These are phyloP conservation scores for Phytophthora pistaciae DNA, from an alignment of 352 stramenopile genomes.

Conservation along the genomic window DNA sequence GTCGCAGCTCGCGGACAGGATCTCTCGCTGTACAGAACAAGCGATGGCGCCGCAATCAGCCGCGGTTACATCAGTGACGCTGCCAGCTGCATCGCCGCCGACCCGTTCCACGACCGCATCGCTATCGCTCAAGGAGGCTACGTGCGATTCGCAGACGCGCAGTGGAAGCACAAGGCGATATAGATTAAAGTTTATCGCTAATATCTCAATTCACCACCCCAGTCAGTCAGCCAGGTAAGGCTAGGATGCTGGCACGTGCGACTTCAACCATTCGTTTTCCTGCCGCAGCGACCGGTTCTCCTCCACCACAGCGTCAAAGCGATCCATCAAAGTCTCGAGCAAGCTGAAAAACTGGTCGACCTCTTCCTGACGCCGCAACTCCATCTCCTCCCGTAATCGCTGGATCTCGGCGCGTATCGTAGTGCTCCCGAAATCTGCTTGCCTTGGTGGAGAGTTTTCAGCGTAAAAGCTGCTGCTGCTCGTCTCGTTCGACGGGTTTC, in stretches of 20 bases:
- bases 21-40: conserved; percentile 50
- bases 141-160: conserved; percentile 43
- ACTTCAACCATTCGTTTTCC: conserved; percentile 58
- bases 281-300: conserved; percentile 47
- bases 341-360: conserved; percentile 48
- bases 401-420: conserved; percentile 50
- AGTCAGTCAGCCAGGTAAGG: neutral
- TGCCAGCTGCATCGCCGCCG: conserved; percentile 41
- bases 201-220: conserved; percentile 14
- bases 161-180: conserved; percentile 21
- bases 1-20: conserved; percentile 41
- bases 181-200: conserved; percentile 5
- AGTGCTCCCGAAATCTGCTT: conserved; percentile 2
- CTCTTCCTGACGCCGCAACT: conserved; percentile 43
- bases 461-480: neutral
- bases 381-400: conserved; percentile 45
- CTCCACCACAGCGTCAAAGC: conserved; percentile 46
- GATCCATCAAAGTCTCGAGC: conserved; percentile 45
- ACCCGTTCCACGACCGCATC: conserved; percentile 49
- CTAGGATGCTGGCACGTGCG: conserved; percentile 36
- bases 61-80: conserved; percentile 39
- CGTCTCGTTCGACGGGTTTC: conserved; percentile 8
- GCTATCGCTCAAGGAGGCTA: conserved; percentile 33
- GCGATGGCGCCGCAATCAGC: conserved; percentile 46
- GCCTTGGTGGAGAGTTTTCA: conserved; percentile 9